phyloP scores from a whole-genome alignment of 2,329 filamentous ascomycete genomes.

The Exophiala calicioides region DNA sequence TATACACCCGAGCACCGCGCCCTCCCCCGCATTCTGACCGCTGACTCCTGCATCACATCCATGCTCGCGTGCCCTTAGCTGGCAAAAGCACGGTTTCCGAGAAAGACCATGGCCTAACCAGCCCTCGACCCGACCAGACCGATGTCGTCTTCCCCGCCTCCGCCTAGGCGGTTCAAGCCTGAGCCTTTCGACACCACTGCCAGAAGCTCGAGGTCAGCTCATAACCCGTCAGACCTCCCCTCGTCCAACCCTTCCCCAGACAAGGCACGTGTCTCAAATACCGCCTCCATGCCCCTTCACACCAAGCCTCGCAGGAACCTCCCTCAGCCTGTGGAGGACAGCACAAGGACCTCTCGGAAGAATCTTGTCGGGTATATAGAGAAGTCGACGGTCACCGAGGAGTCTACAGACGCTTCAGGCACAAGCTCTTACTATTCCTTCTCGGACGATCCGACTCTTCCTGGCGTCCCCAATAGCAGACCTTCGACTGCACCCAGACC shows the following conservation, averaged over 20 bases:
- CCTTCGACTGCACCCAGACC: constrained; percentile 19
- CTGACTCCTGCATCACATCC: constrained; percentile 1
- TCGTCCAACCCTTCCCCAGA: constrained; percentile 13
- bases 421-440: constrained; percentile 3
- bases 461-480: constrained; percentile 5
- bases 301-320: constrained; percentile 37
- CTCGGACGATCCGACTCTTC: constrained; percentile 19
- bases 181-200: constrained; percentile 33
- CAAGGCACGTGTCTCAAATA: constrained; percentile 10
- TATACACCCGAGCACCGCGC: constrained; percentile 24
- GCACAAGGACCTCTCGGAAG: constrained; percentile 42
- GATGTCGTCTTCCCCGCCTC: constrained; percentile 24
- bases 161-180: constrained; percentile 30
- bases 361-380: constrained; percentile 27
- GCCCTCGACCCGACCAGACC: constrained; percentile 1
- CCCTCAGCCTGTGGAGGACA: constrained; percentile 48
- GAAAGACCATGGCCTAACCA: constrained; percentile 15
- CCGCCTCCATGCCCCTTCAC: constrained; percentile 18
- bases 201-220: constrained; percentile 18
- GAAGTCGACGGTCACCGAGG: constrained; percentile 3
- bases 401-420: neutral
- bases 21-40: constrained; percentile 19
- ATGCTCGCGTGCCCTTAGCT: constrained; percentile 24
- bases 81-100: constrained; percentile 9
- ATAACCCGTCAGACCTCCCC: constrained; percentile 11